phyloP scores from a whole-genome alignment of 345 rosid genomes.

The Boechera stricta region DNA sequence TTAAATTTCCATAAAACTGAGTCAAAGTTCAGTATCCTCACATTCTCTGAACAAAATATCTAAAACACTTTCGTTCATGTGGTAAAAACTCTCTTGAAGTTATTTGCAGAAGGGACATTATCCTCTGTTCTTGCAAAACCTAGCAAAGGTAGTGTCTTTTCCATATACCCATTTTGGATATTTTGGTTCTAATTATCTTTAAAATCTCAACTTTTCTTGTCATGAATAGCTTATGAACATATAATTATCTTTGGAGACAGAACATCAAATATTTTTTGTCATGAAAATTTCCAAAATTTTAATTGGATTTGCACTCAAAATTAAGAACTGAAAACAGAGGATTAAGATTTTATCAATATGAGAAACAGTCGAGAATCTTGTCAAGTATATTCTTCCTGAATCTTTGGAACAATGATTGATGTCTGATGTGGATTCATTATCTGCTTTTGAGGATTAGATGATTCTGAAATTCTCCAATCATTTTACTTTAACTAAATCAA shows the following conservation, averaged over 20 bases:
- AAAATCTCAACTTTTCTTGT: neutral
- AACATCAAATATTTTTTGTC: neutral
- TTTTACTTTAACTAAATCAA: neutral
- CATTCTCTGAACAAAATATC: neutral
- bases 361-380: neutral
- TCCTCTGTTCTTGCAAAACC: neutral
- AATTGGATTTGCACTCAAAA: neutral
- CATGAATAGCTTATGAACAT: neutral
- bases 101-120: neutral
- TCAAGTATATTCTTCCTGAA: neutral
- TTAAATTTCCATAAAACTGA: neutral
- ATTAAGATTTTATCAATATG: neutral
- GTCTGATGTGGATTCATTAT: neutral
- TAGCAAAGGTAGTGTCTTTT: slow-evolving; percentile 10
- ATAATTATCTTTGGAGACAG: neutral
- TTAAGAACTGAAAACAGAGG: slow-evolving; percentile 5
- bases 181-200: neutral
- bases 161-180: neutral
- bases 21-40: slow-evolving; percentile 3
- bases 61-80: neutral
- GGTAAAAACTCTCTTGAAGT: neutral
- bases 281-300: neutral
- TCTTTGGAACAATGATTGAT: neutral
- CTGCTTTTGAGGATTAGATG: neutral
- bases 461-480: neutral